phyloP scores from a whole-genome alignment of 2,329 filamentous ascomycete species.

The Phialemoniopsis sp. region DNA sequence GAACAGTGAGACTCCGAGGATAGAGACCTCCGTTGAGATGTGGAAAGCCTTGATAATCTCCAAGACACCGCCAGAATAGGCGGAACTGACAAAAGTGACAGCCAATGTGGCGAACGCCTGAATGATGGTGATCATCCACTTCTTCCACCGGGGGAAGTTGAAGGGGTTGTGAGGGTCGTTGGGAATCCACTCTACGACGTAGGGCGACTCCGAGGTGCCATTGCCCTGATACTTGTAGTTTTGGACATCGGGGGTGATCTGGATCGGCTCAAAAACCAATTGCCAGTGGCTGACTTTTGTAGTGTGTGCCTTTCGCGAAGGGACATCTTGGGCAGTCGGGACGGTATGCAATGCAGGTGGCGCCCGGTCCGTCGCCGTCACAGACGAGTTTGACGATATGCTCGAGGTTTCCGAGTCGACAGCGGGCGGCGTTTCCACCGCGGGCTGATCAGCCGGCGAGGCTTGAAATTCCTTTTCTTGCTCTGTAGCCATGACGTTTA shows the following conservation, averaged over 20 bases:
- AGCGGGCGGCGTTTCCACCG: no score
- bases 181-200: slow-evolving; percentile 63
- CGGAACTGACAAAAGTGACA: slow-evolving; percentile 66
- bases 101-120: slow-evolving; percentile 64
- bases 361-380: no score
- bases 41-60: slow-evolving; percentile 52
- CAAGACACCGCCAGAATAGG: slow-evolving; percentile 55
- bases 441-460: no score
- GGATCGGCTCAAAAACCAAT: slow-evolving; percentile 53
- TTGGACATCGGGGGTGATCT: slow-evolving; percentile 52
- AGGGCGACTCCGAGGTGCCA: slow-evolving; percentile 65
- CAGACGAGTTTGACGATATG: no score
- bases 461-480: no score
- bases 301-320: no score
- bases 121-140: slow-evolving; percentile 62
- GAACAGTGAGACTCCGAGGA: slow-evolving; percentile 59
- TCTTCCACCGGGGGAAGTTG: slow-evolving; percentile 49
- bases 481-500: no score
- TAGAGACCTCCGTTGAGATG: slow-evolving; percentile 46
- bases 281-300: slow-evolving; percentile 39
- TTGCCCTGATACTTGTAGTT: slow-evolving; percentile 52
- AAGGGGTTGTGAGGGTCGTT: slow-evolving; percentile 64
- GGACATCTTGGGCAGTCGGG: no score
- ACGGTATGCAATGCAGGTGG: slow-evolving; percentile 1
- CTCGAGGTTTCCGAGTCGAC: no score